Conservation (phyloP, 805 yeast genomes). For the Blastobotrys mokoenaii region DNA sequence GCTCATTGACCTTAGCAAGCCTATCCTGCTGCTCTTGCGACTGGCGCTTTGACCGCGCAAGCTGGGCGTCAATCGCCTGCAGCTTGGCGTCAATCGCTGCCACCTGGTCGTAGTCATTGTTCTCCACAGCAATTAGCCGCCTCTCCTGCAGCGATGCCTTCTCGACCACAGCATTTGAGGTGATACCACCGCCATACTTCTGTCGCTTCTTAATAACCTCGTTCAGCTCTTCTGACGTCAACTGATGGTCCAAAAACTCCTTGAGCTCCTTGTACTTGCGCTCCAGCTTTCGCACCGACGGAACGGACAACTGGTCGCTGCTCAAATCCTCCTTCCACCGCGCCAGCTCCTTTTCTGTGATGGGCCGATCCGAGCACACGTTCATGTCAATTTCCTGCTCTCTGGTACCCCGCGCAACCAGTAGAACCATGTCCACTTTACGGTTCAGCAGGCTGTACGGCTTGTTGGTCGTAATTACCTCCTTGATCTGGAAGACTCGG, state of each 20-base stretch:
- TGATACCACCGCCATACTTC: conserved; percentile 48
- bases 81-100: conserved; percentile 28
- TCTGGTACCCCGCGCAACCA: conserved; percentile 74
- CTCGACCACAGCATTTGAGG: conserved; percentile 68
- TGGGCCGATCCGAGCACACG: conserved; percentile 68
- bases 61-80: conserved; percentile 19
- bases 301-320: conserved; percentile 49
- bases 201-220: conserved; percentile 70
- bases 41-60: neutral
- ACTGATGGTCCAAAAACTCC: conserved; percentile 52
- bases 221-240: conserved; percentile 66
- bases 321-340: conserved; percentile 55
- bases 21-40: conserved; percentile 25
- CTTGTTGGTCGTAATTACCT: conserved; percentile 37
- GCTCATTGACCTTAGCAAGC: conserved; percentile 67
- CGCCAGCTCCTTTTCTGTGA: conserved; percentile 64
- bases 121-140: conserved; percentile 60
- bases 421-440: conserved; percentile 48
- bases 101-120: conserved; percentile 26
- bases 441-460: conserved; percentile 45
- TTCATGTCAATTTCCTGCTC: conserved; percentile 70
- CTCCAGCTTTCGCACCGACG: conserved; percentile 55
- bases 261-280: conserved; percentile 56
- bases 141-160: conserved; percentile 66
- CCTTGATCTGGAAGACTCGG: conserved; percentile 76